Conservation (phyloP, 2,329 filamentous ascomycete species). For the Microdochium paspali region DNA sequence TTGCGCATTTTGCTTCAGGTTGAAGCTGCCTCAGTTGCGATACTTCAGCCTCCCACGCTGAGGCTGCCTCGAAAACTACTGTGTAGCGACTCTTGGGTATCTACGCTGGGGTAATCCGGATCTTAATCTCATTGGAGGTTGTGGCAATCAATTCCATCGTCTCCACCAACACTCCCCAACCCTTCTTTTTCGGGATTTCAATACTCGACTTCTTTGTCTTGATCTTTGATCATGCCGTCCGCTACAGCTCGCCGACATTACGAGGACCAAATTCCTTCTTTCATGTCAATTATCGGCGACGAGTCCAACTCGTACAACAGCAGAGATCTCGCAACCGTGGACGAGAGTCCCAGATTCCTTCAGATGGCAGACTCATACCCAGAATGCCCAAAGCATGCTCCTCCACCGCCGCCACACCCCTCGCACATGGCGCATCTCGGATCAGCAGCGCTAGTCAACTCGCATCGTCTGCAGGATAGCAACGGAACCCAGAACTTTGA, state of each 20-base stretch:
- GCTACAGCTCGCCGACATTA: conserved; percentile 51
- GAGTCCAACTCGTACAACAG: conserved; percentile 47
- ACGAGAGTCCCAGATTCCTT: conserved; percentile 40
- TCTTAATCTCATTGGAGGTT: not conserved
- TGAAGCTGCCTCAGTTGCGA: conserved; percentile 4
- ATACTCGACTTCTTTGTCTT: conserved; percentile 1
- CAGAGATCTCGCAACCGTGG: conserved; percentile 41
- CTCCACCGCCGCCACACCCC: conserved; percentile 18
- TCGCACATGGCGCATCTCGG: conserved; percentile 22
- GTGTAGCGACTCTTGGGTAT: not conserved
- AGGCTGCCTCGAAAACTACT: not conserved
- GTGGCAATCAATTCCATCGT: not conserved
- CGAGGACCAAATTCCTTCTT: conserved; percentile 64
- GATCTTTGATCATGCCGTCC: conserved; percentile 48
- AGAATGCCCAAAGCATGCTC: conserved; percentile 23
- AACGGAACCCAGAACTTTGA: conserved; percentile 71
- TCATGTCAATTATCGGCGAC: conserved; percentile 67
- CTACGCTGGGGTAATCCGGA: not conserved
- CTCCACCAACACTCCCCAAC: too few relatives aligned
- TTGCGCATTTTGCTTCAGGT: conserved; percentile 3
- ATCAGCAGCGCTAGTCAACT: conserved; percentile 33
- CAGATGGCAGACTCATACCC: conserved; percentile 25
- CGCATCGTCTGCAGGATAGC: conserved; percentile 66
- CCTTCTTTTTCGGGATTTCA: not conserved
- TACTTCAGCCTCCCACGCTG: conserved; percentile 1